Percentiles rank a stretch among this genome's conserved stretches.
Conservation (phyloP, 1,284 basidiomycete species). For the Pholiota adiposa region DNA sequence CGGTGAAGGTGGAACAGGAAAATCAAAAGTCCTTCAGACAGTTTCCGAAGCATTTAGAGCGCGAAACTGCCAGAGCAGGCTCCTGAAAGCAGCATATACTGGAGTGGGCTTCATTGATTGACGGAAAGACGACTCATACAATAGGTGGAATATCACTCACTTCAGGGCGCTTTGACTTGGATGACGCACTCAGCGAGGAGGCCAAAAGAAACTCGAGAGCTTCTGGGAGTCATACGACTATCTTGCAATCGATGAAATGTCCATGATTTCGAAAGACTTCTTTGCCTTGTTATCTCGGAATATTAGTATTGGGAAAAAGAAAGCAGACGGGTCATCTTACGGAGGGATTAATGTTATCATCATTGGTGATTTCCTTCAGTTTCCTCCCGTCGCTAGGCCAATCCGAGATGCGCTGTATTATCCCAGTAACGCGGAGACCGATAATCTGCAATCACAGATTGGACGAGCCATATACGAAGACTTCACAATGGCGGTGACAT, state of each 20-base stretch:
- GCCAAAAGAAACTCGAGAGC: conserved; percentile 15
- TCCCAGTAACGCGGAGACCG: conserved; percentile 3
- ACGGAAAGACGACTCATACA: conserved; percentile 33
- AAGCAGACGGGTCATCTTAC: conserved; percentile 5
- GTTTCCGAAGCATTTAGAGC: conserved; percentile 29
- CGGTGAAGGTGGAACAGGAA: conserved; percentile 41
- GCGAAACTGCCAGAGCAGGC: neutral
- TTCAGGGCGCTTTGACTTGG: neutral
- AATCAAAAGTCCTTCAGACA: conserved; percentile 34
- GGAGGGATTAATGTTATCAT: conserved; percentile 36
- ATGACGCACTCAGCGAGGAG: conserved; percentile 2
- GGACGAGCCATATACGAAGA: conserved; percentile 33
- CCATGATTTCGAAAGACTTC: conserved; percentile 30
- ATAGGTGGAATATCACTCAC: conserved; percentile 19
- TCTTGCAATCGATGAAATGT: conserved; percentile 32
- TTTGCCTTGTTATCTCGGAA: conserved; percentile 4
- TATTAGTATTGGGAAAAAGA: conserved; percentile 1
- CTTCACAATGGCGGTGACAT: conserved; percentile 35
- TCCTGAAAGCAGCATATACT: conserved; percentile 32
- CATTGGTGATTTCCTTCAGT: conserved; percentile 41
- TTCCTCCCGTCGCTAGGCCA: conserved; percentile 33
- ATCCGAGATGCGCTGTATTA: conserved; percentile 27
- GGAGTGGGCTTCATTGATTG: conserved; percentile 38
- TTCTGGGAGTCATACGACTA: conserved; percentile 11
- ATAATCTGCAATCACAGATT: conserved; percentile 11